These are phyloP conservation scores for Cercospora nicotianae DNA, from an alignment of 2,329 filamentous ascomycete species.

Conservation along the genomic window DNA sequence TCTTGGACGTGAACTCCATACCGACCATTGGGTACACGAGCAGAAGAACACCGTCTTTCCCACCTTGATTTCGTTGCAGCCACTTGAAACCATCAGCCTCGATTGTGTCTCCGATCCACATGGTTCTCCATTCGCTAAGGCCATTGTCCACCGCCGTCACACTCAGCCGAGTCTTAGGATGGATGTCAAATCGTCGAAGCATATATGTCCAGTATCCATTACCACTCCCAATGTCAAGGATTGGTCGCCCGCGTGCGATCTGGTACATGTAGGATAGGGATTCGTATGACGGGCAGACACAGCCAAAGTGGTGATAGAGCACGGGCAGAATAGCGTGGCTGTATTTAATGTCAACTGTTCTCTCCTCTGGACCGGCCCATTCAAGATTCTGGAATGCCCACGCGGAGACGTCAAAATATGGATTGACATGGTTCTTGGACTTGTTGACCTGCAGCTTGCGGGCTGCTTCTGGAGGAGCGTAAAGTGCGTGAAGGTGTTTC, in stretches of 20 bases:
- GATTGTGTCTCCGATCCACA: slow-evolving; percentile 69
- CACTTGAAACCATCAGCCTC: slow-evolving; percentile 61
- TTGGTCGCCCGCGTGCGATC: slow-evolving; percentile 52
- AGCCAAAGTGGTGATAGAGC: slow-evolving; percentile 78
- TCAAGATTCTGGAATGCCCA: slow-evolving; percentile 65
- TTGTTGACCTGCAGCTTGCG: slow-evolving; percentile 40
- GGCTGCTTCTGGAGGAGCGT: slow-evolving; percentile 50
- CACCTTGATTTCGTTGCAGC: slow-evolving; percentile 52
- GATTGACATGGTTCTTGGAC: slow-evolving; percentile 57
- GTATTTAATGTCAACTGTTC: slow-evolving; percentile 54
- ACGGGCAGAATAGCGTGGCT: slow-evolving; percentile 70
- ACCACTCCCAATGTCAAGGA: slow-evolving; percentile 69
- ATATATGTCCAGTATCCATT: slow-evolving; percentile 76
- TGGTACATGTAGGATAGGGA: slow-evolving; percentile 60
- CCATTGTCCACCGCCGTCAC: slow-evolving; percentile 66
- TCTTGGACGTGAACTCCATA: slow-evolving; percentile 62
- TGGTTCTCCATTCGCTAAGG: slow-evolving; percentile 66
- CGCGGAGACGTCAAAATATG: slow-evolving; percentile 66
- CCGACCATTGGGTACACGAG: slow-evolving; percentile 73
- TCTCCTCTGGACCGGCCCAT: slow-evolving; percentile 62
- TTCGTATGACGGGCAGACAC: slow-evolving; percentile 68
- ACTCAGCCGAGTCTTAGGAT: slow-evolving; percentile 41
- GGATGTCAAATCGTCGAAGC: slow-evolving; percentile 58
- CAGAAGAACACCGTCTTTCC: slow-evolving; percentile 60
- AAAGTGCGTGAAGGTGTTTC: slow-evolving; percentile 55